Percentiles rank a stretch among this genome's conserved stretches.
Evolutionary conservation across 2,329 filamentous ascomycete species (phyloP).

Genomic region (Talaromyces sp.): DNA sequence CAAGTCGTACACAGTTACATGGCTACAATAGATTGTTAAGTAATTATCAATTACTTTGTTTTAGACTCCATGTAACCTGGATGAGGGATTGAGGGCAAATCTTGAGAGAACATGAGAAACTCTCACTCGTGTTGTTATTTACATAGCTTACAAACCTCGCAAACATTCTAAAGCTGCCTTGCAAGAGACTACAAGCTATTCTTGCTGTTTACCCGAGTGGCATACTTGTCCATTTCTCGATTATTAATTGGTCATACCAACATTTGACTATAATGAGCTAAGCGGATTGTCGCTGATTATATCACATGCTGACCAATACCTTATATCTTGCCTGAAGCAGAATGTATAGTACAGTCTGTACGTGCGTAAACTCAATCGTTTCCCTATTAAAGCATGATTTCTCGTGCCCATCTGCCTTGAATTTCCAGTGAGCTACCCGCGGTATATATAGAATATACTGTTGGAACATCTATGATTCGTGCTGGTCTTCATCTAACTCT

Average conservation of each 20-base stretch:
- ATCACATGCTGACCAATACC: background rate
- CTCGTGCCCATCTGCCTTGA: background rate
- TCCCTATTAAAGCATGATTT: no score
- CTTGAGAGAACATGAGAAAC: background rate
- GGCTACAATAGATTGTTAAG: background rate
- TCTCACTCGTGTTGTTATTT: background rate
- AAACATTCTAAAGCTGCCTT: slow-evolving; percentile 2
- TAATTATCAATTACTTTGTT: background rate
- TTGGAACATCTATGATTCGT: background rate
- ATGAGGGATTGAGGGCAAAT: background rate
- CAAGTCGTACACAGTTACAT: background rate
- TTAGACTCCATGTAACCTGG: no score
- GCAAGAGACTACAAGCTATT: background rate
- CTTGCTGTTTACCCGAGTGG: background rate
- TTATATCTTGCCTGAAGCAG: background rate
- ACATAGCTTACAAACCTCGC: background rate
- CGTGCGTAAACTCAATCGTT: background rate
- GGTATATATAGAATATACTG: background rate
- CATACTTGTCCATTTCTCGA: background rate
- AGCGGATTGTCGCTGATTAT: slow-evolving; percentile 3
- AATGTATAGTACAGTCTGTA: background rate
- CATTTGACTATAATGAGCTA: background rate
- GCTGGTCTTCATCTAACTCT: slow-evolving; percentile 38
- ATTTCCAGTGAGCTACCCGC: background rate
- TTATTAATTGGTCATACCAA: background rate